Conservation (phyloP, 345 rosid genomes). For the Garcia nutans region DNA sequence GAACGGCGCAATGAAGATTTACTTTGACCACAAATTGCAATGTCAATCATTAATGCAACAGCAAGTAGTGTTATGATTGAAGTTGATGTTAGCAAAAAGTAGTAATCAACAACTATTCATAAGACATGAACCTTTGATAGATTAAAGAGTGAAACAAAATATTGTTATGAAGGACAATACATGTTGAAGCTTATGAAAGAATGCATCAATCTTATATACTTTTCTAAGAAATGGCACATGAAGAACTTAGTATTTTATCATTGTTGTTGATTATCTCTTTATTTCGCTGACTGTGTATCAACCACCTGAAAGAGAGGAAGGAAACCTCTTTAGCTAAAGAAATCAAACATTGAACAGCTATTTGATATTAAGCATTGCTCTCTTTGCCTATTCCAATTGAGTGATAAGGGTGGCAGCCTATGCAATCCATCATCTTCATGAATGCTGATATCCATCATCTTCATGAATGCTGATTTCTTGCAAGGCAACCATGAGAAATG, state of each 20-base stretch:
- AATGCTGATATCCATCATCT: neutral
- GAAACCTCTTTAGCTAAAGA: neutral
- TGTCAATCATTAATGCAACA: neutral
- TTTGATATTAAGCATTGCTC: neutral
- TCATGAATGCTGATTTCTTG: neutral
- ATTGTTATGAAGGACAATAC: neutral
- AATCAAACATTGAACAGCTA: neutral
- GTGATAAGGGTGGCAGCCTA: neutral
- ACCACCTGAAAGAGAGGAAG: neutral
- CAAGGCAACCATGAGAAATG: neutral
- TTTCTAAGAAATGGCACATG: neutral
- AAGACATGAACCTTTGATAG: neutral
- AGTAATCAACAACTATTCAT: neutral
- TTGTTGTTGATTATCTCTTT: conserved; percentile 1
- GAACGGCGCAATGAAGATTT: neutral
- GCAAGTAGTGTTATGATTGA: neutral
- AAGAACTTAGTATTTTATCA: neutral
- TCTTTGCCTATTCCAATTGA: neutral
- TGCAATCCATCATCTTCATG: neutral
- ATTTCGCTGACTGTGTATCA: neutral
- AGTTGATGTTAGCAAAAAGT: neutral
- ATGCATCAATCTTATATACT: neutral
- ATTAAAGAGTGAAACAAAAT: neutral
- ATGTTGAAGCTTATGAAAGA: neutral
- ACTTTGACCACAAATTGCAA: neutral